Base-by-base conservation (phyloP, 208 protist genomes). In the Acanthamoeba triangularis region DNA sequence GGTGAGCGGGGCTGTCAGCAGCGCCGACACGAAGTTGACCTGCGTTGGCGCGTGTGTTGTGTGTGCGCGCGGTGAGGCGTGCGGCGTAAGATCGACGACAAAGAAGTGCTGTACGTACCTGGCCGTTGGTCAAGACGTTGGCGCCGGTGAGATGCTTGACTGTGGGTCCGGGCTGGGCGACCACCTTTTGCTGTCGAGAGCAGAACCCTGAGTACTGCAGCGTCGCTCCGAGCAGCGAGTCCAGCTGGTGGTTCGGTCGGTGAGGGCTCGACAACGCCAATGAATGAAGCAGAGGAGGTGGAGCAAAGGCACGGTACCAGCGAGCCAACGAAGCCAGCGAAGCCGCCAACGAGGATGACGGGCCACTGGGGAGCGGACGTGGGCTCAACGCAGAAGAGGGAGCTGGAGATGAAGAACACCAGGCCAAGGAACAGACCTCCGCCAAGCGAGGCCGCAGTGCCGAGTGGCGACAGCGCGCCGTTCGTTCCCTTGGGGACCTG, bases 401-500 rank as follows among this genome's bases (percentile, higher is more conserved):
- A 1, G 18, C 84, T 72, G 5, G 44, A 37, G 23, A 96, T 8
- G 65, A 52, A 96, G 52, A 95, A 96, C 3, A 90, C 47, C 33
- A 97, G 2, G 25, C 96, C 96, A 23, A 97, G 88, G 30, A 97
- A 96, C 18, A 94, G 37, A 69, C 96, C 96, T 33, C 96, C 96
- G 47, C 30, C 33, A 0, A 95, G 28, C 13, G 78, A 95, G 18
- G 95, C 96, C 1, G 78, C 6, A 3, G 56, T 76, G 65, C 96
- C 96, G 18, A 94, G 25, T 14, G 0, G 10, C 44, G 90, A 95
- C 69, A 92, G 1, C 28, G 74, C 96, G n/a, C 96, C 96, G 82
- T 97, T 97, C 18, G 96, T 97, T n/a, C 96, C 96, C 30, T 56
- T 72, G 37, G 95, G 95, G 41, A 97, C 90, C 90, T 94, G 18